Conservation (phyloP, 2,329 filamentous ascomycete species). For the Aureobasidium vineae region DNA sequence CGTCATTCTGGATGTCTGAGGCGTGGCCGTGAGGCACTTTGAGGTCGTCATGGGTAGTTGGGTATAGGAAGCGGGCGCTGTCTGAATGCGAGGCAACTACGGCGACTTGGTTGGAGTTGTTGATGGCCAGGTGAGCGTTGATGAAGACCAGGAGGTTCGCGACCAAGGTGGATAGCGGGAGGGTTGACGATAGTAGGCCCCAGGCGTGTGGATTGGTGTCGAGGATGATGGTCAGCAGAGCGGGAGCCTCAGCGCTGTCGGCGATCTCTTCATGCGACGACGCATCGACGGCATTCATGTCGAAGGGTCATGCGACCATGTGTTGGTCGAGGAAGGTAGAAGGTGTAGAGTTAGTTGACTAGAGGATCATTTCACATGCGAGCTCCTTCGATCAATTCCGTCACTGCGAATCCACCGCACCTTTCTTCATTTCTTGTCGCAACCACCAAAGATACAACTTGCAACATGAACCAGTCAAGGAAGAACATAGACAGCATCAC, state of each 20-base stretch:
- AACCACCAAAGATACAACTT: not conserved
- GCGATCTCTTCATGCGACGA: constrained; percentile 45
- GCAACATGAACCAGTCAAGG: constrained; percentile 10
- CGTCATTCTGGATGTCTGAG: constrained; percentile 40
- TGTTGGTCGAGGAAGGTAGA: not conserved
- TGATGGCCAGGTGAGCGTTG: constrained; percentile 93
- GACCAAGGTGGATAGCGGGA: constrained; percentile 79
- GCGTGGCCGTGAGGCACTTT: constrained; percentile 31
- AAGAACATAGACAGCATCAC: not conserved
- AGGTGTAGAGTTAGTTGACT: not conserved
- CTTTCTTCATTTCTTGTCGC: not conserved
- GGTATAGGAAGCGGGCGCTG: constrained; percentile 87
- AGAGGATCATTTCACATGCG: not conserved
- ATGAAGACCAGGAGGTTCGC: constrained; percentile 93
- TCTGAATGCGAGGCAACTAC: constrained; percentile 87
- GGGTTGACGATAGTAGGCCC: constrained; percentile 69
- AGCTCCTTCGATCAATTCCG: constrained; percentile 19
- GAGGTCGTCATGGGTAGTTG: constrained; percentile 45
- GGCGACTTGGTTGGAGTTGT: constrained; percentile 88
- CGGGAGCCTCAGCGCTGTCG: constrained; percentile 56
- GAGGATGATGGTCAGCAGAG: constrained; percentile 84
- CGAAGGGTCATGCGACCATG: constrained; percentile 30
- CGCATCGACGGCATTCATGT: constrained; percentile 66
- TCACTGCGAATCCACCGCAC: constrained; percentile 8
- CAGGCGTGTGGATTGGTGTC: constrained; percentile 97